Base-by-base conservation (phyloP, 2,329 filamentous ascomycete genomes). In the Rugonectria rugulosa region DNA sequence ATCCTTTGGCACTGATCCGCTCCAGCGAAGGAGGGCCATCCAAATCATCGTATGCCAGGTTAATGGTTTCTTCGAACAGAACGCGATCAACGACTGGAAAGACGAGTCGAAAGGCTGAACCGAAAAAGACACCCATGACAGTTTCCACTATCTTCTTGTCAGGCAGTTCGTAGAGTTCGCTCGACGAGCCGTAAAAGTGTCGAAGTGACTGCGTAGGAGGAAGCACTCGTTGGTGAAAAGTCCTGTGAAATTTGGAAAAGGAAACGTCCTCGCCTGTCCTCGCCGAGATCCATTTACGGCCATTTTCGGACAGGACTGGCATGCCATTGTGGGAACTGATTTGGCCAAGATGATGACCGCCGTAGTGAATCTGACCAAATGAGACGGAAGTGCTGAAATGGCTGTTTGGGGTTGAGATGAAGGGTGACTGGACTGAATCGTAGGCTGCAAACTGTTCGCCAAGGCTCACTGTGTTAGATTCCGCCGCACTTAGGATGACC, bases 1-100 rank as follows among this genome's bases (percentile, higher is more conserved):
- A 82, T 1, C 77, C 77, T 50, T 73, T 77, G 17, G 75, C 73
- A 20, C 70, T 70, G 4, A 73, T 64, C n/a, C 62, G 59, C 54
- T 65, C 69, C 37, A 69, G 31, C 6, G 63, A 51, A 24, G 56
- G 23, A 8, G 57, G 47, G 8, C 49, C 42, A 1, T 58, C 44
- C 1, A 59, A 47, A 3, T 70, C 60, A 4, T 68, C 59, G 55
- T 83, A 84, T 1, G 79, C 81, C 2, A 67, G 32, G 0, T 71
- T 66, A 19, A 82, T 69, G 0, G 77, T 82, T 8, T 76, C 68
- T 14, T 66, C 57, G 55, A 83, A 83, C 3, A 83, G 62, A 1
- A 73, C 68, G 0, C 62, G 54, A 48, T 84, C 79, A 7, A 82
- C 60, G 6, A 81, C 38, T 0, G 81, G 81, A 43, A 83, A 82